Percentiles rank a stretch among this genome's conserved stretches.
Conservation (phyloP, 2,329 filamentous ascomycete species). For the Fusarium chlamydosporum region DNA sequence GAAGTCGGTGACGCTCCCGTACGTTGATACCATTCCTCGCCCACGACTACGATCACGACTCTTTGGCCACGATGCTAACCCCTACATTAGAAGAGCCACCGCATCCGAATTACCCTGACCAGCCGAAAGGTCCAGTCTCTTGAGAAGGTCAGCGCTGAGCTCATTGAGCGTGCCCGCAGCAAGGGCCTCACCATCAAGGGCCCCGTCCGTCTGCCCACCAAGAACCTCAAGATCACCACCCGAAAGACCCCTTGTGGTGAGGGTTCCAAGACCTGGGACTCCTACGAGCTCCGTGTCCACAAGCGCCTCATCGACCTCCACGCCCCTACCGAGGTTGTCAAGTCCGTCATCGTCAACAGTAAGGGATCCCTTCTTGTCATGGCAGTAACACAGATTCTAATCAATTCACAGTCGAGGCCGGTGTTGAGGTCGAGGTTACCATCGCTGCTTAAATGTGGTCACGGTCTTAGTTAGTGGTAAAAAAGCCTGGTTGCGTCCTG, state of each 20-base stretch:
- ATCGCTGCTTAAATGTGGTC: slow-evolving; percentile 73
- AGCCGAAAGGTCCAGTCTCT: slow-evolving; percentile 94
- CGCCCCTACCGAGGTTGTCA: slow-evolving; percentile 97
- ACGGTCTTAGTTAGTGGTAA: slow-evolving; percentile 20
- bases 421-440: slow-evolving; percentile 93
- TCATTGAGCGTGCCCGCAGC: slow-evolving; percentile 97
- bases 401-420: slow-evolving; percentile 74
- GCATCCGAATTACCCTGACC: slow-evolving; percentile 98
- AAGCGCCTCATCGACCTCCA: slow-evolving; percentile 98
- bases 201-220: slow-evolving; percentile 96
- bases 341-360: slow-evolving; percentile 95
- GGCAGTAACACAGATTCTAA: slow-evolving; percentile 22
- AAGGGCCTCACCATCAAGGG: slow-evolving; percentile 99
- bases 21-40: slow-evolving; percentile 57
- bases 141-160: slow-evolving; percentile 98
- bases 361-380: slow-evolving; percentile 12
- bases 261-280: slow-evolving; percentile 99
- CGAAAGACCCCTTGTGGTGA: slow-evolving; percentile 99
- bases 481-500: slow-evolving; percentile 23
- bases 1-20: slow-evolving; percentile 89
- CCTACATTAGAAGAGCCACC: slow-evolving; percentile 83
- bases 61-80: slow-evolving; percentile 31
- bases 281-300: slow-evolving; percentile 99
- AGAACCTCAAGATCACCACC: slow-evolving; percentile 96
- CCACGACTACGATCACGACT: slow-evolving; percentile 2